phyloP scores from a whole-genome alignment of 306 rosid species.

The Gastrolobium bilobum region DNA sequence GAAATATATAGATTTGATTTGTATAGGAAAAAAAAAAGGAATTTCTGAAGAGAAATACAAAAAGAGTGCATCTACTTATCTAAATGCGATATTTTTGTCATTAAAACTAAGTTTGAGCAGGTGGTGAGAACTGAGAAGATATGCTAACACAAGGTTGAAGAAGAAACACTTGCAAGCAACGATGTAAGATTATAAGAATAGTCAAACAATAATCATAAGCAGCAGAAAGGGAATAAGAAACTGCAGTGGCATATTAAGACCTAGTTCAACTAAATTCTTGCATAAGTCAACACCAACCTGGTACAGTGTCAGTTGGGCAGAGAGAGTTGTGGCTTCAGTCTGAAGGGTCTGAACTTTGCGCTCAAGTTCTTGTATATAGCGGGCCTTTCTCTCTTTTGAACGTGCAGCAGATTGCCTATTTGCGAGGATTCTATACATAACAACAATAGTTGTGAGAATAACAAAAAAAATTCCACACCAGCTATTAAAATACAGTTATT shows the following conservation, averaged over 20 bases:
- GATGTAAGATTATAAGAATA: not conserved
- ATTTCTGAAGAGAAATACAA: constrained; percentile 16
- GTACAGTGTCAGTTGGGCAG: constrained; percentile 94
- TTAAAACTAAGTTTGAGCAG: not conserved
- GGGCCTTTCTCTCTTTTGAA: constrained; percentile 97
- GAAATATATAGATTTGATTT: not conserved
- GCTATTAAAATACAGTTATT: not conserved
- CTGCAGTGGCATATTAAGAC: constrained; percentile 7
- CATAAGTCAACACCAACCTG: constrained; percentile 70
- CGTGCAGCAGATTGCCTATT: constrained; percentile 99
- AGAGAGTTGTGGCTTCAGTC: constrained; percentile 99
- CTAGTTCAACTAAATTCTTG: constrained; percentile 23
- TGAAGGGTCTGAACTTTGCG: constrained; percentile 99
- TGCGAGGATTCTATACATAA: constrained; percentile 77
- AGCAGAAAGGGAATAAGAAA: constrained; percentile 14
- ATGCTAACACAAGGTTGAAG: constrained; percentile 10
- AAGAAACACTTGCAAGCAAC: constrained; percentile 16
- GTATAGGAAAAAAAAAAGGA: not conserved
- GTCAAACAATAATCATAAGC: constrained; percentile 22
- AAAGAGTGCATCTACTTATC: not conserved
- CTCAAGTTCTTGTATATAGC: constrained; percentile 97
- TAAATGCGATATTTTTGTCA: not conserved
- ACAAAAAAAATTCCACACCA: constrained; percentile 1
- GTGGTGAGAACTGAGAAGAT: not conserved
- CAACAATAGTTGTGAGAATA: constrained; percentile 45